Base-by-base conservation (phyloP, 257 asterid genomes). In the Salvia hispanica region DNA sequence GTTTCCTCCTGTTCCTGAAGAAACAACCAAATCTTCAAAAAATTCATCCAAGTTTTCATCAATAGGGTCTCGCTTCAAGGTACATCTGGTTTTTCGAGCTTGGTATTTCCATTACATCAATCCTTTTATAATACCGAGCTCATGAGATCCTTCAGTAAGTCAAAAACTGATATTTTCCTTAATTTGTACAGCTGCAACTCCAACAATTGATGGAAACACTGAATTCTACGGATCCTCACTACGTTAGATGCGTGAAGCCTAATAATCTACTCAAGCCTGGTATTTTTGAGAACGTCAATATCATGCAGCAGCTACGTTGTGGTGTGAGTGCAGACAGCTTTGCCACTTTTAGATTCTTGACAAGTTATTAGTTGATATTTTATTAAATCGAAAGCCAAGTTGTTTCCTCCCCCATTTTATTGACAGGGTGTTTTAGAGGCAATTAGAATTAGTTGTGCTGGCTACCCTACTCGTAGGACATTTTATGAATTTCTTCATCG, bases 201-300 rank as follows among this genome's bases (percentile, higher is more conserved):
- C 97, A 90, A 80, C 89, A 81, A 70, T 74, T 94, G 92, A 91
- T 94, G 99, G 99, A 94, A 0, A 91, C 97, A 31, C 80, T 94
- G 70, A 94, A 85, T 78, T 88, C 97, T 75, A 90, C 99, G 12
- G 95, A 93, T 72, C 99, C 99, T 74, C 99, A 93, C 77, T 94
- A 94, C 78, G 85, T 94, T 67, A 84, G 99, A 87, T 94, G 99
- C 71, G 96, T 94, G 83, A 94, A 94, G 83, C 99, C 99, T 60
- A 94, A 94, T 77, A 94, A 83, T 83, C 91, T 72, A 52, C 92
- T 94, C 70, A 90, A 94, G 87, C 97, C 99, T 45, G 93, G 91
- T 63, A 74, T 91, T 67, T 90, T 94, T 75, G 99, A 94, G 88
- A 91, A 94, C 55, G 80, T 70, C 82, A 91, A 88, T 64, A 72